Conservation (phyloP, 176 grass and related monocot species). For the Paspalum vaginatum region DNA sequence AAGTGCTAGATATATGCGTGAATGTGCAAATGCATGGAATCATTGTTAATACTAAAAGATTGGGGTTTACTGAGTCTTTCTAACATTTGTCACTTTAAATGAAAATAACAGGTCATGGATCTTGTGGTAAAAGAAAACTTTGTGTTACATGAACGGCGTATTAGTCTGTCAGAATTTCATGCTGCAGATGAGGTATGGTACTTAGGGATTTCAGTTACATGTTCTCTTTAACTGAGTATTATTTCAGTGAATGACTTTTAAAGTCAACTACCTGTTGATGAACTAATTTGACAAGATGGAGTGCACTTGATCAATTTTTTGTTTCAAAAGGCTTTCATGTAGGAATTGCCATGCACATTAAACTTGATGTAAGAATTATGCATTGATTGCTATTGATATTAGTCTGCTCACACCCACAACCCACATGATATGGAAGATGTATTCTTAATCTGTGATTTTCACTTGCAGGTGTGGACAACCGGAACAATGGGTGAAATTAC, state of each 20-base stretch:
- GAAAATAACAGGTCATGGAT: constrained; percentile 91
- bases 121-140: constrained; percentile 84
- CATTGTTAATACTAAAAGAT: background rate
- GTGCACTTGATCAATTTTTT: background rate
- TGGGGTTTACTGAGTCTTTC: constrained; percentile 14
- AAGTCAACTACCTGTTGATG: background rate
- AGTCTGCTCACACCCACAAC: background rate
- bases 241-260: background rate
- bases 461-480: constrained; percentile 92
- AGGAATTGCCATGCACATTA: background rate
- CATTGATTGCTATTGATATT: background rate
- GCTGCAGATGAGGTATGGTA: constrained; percentile 89
- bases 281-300: background rate
- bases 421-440: background rate
- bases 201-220: constrained; percentile 7
- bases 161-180: constrained; percentile 99
- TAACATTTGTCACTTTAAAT: constrained; percentile 9
- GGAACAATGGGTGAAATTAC: constrained; percentile 99
- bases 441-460: constrained; percentile 28
- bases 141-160: constrained; percentile 77
- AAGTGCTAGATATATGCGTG: background rate
- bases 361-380: constrained; percentile 27
- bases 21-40: background rate
- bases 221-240: background rate
- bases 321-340: constrained; percentile 6